Evolutionary conservation across 306 rosid genomes (phyloP).

Genomic region (Inga oerstediana): DNA sequence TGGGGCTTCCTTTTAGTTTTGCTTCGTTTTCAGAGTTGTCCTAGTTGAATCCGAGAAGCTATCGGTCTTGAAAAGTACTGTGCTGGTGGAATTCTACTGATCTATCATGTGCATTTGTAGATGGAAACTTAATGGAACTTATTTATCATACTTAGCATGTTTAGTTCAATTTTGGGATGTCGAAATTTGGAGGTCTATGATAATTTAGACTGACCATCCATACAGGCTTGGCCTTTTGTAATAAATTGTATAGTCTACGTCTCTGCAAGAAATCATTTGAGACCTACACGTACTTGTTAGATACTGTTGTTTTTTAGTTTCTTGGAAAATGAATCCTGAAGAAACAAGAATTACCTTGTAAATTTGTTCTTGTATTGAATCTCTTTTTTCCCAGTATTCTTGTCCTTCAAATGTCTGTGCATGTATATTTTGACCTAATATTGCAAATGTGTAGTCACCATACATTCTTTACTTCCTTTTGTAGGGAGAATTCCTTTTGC

Average conservation of each 20-base stretch:
- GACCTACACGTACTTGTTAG: not conserved
- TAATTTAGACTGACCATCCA: not conserved
- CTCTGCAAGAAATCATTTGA: not conserved
- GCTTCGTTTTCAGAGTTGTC: not conserved
- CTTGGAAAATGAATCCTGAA: not conserved
- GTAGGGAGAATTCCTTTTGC: constrained; percentile 93
- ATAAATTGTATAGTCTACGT: not conserved
- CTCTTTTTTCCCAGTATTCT: not conserved
- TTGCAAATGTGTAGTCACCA: not conserved
- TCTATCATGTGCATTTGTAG: not conserved
- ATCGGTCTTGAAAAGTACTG: not conserved
- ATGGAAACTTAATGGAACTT: not conserved
- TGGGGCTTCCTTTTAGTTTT: not conserved
- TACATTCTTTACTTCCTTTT: not conserved
- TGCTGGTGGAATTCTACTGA: not conserved
- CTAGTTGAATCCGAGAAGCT: not conserved
- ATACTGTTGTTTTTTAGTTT: not conserved
- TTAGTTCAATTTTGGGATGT: not conserved
- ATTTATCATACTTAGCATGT: not conserved
- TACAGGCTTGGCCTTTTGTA: not conserved
- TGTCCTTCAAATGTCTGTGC: not conserved
- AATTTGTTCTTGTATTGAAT: not conserved
- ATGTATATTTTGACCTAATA: not conserved
- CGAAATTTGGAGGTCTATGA: not conserved
- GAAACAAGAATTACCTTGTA: not conserved